Evolutionary conservation across 768 basidiomycete species (phyloP).

Genomic region (Lentinula lateritia): DNA sequence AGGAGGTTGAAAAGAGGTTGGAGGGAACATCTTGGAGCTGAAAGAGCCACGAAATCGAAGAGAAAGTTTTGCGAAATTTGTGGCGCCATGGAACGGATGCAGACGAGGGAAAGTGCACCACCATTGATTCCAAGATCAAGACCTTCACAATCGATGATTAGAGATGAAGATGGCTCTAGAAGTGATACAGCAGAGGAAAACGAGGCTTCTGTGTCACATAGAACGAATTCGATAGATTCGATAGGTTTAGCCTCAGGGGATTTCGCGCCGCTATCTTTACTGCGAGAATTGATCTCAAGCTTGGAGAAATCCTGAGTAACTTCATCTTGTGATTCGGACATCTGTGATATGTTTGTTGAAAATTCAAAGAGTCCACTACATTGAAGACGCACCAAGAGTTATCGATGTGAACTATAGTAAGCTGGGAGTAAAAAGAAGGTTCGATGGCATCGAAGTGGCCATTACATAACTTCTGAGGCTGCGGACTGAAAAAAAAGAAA

Average conservation of each 20-base stretch:
- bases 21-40: conserved; percentile 11
- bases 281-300: neutral
- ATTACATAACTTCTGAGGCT: too few relatives aligned
- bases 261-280: neutral
- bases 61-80: conserved; percentile 26
- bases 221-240: neutral
- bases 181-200: neutral
- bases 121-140: conserved; percentile 23
- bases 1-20: conserved; percentile 22
- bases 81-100: conserved; percentile 20
- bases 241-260: neutral
- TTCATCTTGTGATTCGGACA: neutral
- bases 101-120: conserved; percentile 30
- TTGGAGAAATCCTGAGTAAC: neutral
- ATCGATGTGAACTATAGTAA: too few relatives aligned
- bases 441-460: too few relatives aligned
- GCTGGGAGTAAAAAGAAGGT: too few relatives aligned
- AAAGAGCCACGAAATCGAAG: conserved; percentile 29
- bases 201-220: neutral
- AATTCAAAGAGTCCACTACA: too few relatives aligned
- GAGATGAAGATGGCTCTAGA: conserved; percentile 7
- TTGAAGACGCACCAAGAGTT: too few relatives aligned
- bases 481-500: too few relatives aligned
- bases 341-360: too few relatives aligned
- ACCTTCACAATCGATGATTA: conserved; percentile 35